phyloP scores from a whole-genome alignment of 148 eudicot species.

The Cornus kousa region DNA sequence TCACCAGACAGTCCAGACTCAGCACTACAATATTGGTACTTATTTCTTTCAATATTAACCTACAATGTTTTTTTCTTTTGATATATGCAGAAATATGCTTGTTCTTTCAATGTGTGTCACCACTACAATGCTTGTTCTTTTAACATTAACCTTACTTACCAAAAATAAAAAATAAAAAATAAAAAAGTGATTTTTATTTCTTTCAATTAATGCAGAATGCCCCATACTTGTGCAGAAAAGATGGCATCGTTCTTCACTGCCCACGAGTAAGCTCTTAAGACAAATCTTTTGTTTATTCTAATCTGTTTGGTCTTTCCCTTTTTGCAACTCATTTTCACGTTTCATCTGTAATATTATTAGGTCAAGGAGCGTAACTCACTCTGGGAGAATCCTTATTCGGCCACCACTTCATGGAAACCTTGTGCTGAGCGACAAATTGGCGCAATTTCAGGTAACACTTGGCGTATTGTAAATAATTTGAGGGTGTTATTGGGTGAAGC shows the following conservation, averaged over 20 bases:
- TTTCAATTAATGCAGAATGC: constrained; percentile 59
- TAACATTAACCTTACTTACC: no score
- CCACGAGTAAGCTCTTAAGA: constrained; percentile 63
- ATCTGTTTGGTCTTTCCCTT: constrained; percentile 10
- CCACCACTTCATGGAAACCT: constrained; percentile 96
- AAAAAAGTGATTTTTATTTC: neutral
- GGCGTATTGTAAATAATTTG: neutral
- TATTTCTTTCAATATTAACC: constrained; percentile 4
- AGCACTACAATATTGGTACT: neutral
- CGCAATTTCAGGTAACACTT: constrained; percentile 59
- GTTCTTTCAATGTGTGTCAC: no score
- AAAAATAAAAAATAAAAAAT: no score
- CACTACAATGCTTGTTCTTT: no score
- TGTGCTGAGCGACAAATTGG: constrained; percentile 76
- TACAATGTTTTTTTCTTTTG: no score
- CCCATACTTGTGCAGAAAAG: constrained; percentile 92
- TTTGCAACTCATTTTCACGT: neutral
- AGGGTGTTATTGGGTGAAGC: neutral
- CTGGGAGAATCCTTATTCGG: constrained; percentile 95
- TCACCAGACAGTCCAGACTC: neutral
- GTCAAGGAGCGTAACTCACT: constrained; percentile 84
- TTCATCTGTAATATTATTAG: constrained; percentile 32
- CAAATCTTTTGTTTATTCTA: neutral
- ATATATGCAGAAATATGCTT: no score
- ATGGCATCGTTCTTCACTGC: constrained; percentile 81